Conservation (phyloP, 2,329 filamentous ascomycete genomes). For the Clonostachys rosea region DNA sequence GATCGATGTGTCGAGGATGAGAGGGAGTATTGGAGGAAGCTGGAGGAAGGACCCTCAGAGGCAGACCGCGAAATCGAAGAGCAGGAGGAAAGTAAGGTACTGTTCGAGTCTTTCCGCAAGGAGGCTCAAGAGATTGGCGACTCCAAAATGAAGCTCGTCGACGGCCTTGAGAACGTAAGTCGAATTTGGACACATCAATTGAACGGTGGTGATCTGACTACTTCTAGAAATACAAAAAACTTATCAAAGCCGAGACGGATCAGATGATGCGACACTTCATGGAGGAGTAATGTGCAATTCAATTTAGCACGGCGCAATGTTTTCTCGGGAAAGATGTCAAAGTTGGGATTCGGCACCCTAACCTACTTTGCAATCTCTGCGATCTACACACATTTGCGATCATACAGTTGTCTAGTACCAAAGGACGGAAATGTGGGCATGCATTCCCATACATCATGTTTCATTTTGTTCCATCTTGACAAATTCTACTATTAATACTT, state of each 20-base stretch:
- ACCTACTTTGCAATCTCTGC: too few species aligned
- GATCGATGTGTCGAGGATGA: conserved; percentile 12
- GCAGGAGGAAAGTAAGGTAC: background rate
- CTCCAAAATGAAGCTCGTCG: conserved; percentile 11
- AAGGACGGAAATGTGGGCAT: background rate
- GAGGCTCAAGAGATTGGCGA: conserved; percentile 14
- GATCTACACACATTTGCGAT: background rate
- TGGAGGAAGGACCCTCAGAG: background rate
- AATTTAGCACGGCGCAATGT: background rate
- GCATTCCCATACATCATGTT: background rate
- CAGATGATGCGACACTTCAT: conserved; percentile 14
- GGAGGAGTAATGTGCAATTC: conserved; percentile 2
- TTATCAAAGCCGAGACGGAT: conserved; percentile 14
- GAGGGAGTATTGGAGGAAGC: conserved; percentile 9
- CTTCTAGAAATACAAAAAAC: conserved; percentile 17
- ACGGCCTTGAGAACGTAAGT: conserved; percentile 19
- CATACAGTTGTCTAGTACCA: background rate
- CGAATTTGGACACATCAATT: rapidly evolving
- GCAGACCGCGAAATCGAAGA: background rate
- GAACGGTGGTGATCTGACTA: background rate
- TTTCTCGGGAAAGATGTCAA: background rate
- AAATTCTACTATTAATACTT: too few species aligned
- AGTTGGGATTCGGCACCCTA: too few species aligned
- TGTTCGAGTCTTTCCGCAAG: conserved; percentile 4
- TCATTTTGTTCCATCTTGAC: background rate